Conservation (phyloP, 441 rosid genomes). For the Aquilaria agallochum region DNA sequence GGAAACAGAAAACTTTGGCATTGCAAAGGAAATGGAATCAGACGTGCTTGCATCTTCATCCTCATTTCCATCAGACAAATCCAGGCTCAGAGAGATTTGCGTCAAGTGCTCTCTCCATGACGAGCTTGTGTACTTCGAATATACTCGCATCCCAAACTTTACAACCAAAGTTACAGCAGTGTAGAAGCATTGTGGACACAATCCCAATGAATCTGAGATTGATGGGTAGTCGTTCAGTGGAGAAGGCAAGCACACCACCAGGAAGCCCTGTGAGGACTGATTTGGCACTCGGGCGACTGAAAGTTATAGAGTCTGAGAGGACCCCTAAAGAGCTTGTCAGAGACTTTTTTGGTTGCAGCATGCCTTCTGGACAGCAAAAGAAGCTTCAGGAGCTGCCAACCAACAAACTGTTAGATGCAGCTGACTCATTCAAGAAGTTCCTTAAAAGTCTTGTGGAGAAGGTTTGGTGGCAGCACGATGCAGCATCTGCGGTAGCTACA, state of each 20-base stretch:
- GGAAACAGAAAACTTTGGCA: constrained; percentile 49
- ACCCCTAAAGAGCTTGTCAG: constrained; percentile 31
- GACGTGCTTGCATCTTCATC: constrained; percentile 60
- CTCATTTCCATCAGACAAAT: constrained; percentile 43
- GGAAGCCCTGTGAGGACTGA: constrained; percentile 87
- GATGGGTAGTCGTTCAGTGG: constrained; percentile 24
- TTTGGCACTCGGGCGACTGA: constrained; percentile 66
- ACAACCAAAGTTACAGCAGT: constrained; percentile 54
- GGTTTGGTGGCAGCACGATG: constrained; percentile 95
- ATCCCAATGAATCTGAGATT: constrained; percentile 34
- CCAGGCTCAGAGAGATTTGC: constrained; percentile 32
- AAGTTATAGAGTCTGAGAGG: constrained; percentile 37
- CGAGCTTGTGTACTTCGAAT: constrained; percentile 44
- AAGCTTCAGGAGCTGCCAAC: constrained; percentile 38
- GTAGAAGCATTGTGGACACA: constrained; percentile 34
- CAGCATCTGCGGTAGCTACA: constrained; percentile 76
- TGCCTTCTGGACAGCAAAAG: constrained; percentile 52
- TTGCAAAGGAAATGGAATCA: constrained; percentile 85
- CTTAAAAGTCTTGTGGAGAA: constrained; percentile 68
- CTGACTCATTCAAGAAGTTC: constrained; percentile 75
- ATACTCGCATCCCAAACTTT: constrained; percentile 53
- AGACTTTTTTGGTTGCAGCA: constrained; percentile 58
- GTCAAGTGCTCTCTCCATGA: constrained; percentile 36
- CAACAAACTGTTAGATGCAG: constrained; percentile 35
- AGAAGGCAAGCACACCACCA: constrained; percentile 36